Base-by-base conservation (phyloP, 2,329 filamentous ascomycete genomes). In the Onygenales sp. region DNA sequence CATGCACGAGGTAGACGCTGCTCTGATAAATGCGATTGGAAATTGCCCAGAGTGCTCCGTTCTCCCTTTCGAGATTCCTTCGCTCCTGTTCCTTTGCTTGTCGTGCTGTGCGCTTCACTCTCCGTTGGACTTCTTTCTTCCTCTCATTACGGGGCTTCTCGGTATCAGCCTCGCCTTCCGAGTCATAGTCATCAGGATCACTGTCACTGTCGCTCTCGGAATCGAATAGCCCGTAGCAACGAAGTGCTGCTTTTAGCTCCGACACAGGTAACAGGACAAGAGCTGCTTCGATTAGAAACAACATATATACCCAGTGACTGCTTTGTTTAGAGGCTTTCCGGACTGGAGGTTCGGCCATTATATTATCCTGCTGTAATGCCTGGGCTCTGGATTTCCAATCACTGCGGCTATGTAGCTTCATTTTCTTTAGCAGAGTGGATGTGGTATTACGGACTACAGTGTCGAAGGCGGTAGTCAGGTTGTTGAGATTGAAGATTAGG, bases 401-500 rank as follows among this genome's bases (percentile, higher is more conserved):
- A 21, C 42, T 50, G 40, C 52, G 37, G 49, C 52, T 42, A 51
- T 54, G 52, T 21, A 40, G 42, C 43, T 36, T 54, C 52, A 54
- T 54, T 32, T 27, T 42, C 8, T 43, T 33, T 27, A 36, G 52
- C n/a, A 54, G 43, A 7, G 42, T 33, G 13, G 14, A 47, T 11
- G 52, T 54, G 8, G 40, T 32, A 45, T 47, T 46, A 5, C 47
- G 43, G 8, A 43, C 48, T 32, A 39, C 34, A 14, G 49, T 45
- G 21, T 54, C 52, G 10, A 51, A 54, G 21, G 52, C 42, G 8
- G n/a, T 42, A 17, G 45, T 54, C 33, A 51, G 31, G 10, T 48
- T 48, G 42, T 54, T 45, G 11, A 54, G 42, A 34, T 54, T 54
- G 49, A 54, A 54, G 27, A 54, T 50, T 14, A 54, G 27, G 14